Evolutionary conservation across 1,139 yeast species (phyloP).

Genomic region (Komagataea norvegica): DNA sequence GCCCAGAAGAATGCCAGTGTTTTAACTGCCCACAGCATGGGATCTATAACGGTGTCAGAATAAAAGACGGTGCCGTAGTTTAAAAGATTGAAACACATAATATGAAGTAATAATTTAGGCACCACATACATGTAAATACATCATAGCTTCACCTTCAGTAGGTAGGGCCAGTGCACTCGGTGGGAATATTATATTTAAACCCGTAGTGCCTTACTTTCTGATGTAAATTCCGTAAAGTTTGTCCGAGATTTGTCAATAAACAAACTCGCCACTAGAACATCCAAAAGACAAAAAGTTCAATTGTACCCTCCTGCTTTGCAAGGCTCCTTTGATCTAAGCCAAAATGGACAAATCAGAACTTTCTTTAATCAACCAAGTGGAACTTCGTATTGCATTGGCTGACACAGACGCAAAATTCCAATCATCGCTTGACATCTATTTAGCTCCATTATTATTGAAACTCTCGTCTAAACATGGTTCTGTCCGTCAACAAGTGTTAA

Average conservation of each 20-base stretch:
- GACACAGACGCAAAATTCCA: constrained; percentile 63
- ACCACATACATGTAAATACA: too few relatives aligned
- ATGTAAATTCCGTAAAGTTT: too few relatives aligned
- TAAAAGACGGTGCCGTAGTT: background rate
- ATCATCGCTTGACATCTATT: constrained; percentile 52
- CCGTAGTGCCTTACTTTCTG: too few relatives aligned
- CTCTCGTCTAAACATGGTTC: constrained; percentile 64
- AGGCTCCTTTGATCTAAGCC: too few relatives aligned
- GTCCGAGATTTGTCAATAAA: too few relatives aligned
- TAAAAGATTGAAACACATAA: too few relatives aligned
- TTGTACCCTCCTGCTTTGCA: too few relatives aligned
- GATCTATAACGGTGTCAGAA: constrained; percentile 16
- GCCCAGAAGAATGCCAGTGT: constrained; percentile 19
- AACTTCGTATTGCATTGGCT: constrained; percentile 77
- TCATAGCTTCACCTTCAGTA: too few relatives aligned
- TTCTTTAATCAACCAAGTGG: constrained; percentile 67
- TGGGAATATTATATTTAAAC: too few relatives aligned
- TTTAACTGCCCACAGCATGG: constrained; percentile 21
- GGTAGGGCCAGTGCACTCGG: too few relatives aligned
- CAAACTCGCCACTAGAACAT: constrained; percentile 1
- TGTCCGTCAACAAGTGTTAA: constrained; percentile 67
- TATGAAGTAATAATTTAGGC: too few relatives aligned
- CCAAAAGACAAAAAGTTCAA: too few relatives aligned
- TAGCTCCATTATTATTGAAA: constrained; percentile 76
- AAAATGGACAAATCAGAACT: constrained; percentile 52